These are phyloP conservation scores for Apiospora saccharicola DNA, from an alignment of 2,329 filamentous ascomycete species.

Conservation along the genomic window DNA sequence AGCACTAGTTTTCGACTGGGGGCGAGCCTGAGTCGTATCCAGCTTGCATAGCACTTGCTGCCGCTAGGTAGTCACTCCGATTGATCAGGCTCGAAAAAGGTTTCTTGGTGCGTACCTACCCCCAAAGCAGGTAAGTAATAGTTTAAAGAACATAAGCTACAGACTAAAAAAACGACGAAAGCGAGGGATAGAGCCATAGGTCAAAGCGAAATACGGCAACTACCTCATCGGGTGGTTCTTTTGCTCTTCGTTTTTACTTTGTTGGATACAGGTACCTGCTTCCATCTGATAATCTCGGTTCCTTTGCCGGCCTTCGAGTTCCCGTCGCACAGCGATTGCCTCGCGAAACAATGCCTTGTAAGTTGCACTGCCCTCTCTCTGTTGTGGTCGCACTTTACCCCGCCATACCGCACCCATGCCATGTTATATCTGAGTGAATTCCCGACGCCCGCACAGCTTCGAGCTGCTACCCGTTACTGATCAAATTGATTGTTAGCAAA, in stretches of 20 bases:
- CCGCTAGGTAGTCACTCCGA: neutral
- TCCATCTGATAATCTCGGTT: neutral
- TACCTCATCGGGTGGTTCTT: neutral
- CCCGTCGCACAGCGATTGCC: neutral
- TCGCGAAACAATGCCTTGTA: conserved; percentile 7
- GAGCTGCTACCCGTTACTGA: neutral
- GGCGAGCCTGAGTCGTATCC: too few species aligned
- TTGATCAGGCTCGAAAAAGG: conserved; percentile 8
- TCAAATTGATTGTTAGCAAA: neutral
- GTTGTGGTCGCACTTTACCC: conserved; percentile 2
- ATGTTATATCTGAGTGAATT: neutral
- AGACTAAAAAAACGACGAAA: neutral
- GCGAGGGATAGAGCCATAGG: neutral
- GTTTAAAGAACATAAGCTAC: conserved; percentile 17
- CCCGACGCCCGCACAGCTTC: neutral
- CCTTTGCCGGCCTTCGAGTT: neutral
- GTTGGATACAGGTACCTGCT: neutral
- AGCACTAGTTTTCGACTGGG: neutral
- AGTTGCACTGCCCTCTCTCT: neutral
- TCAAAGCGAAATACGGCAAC: neutral
- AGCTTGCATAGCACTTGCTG: neutral
- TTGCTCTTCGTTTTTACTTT: neutral
- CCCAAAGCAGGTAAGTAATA: neutral
- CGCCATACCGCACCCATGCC: neutral
- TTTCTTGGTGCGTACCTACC: neutral